Percentiles rank a stretch among this genome's conserved stretches.
Evolutionary conservation across 2,329 filamentous ascomycete genomes (phyloP).

Genomic region (Chaetomiaceae sp.): DNA sequence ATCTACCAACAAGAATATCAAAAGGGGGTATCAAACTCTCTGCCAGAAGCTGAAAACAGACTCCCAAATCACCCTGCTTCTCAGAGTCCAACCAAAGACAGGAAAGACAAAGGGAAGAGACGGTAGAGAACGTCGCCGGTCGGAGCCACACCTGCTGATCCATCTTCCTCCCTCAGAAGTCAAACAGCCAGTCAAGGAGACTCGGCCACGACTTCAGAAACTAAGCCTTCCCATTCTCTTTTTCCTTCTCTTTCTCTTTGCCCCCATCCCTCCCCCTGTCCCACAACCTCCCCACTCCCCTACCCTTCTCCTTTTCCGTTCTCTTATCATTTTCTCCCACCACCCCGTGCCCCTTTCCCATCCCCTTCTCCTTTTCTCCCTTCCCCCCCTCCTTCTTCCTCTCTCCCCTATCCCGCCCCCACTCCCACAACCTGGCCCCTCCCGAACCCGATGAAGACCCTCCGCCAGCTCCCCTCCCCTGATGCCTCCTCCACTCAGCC

Average conservation of each 20-base stretch:
- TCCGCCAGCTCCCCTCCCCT: slow-evolving; percentile 30
- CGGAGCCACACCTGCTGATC: not conserved
- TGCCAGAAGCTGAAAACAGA: not conserved
- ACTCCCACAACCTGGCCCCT: not conserved
- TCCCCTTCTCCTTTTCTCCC: not conserved
- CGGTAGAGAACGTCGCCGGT: not conserved
- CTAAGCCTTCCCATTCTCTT: not conserved
- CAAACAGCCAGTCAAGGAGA: too few species aligned
- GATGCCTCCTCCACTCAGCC: slow-evolving; percentile 73
- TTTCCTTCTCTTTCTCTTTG: not conserved
- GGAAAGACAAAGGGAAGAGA: not conserved
- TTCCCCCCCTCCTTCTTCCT: not conserved
- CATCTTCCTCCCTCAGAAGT: not conserved
- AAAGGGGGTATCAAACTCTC: slow-evolving; percentile 2
- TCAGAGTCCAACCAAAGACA: not conserved
- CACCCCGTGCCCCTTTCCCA: not conserved
- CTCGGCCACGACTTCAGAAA: not conserved
- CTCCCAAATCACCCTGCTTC: not conserved
- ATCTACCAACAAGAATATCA: not conserved
- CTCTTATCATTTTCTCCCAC: not conserved
- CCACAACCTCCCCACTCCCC: not conserved
- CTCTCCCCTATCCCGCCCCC: not conserved
- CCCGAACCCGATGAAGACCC: not conserved
- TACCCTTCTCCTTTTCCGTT: not conserved
- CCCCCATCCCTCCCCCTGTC: not conserved